These are phyloP conservation scores for Blumeria graminis DNA, from an alignment of 2,329 filamentous ascomycete species.

Conservation along the genomic window DNA sequence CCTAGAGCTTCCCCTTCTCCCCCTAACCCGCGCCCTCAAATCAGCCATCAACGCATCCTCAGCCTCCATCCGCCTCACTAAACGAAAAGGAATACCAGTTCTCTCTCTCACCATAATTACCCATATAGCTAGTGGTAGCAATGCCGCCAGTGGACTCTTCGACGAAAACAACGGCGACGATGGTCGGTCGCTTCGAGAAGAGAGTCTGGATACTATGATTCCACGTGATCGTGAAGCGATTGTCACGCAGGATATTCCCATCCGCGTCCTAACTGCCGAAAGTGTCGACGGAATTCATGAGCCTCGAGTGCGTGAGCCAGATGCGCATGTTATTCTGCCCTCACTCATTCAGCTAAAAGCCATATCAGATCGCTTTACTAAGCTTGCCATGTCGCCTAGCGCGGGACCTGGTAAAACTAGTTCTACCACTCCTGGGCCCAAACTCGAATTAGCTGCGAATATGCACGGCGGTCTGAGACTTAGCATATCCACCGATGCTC, in stretches of 20 bases:
- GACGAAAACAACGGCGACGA: slow-evolving; percentile 19
- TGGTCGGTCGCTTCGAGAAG: slow-evolving; percentile 20
- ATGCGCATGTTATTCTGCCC: slow-evolving; percentile 81
- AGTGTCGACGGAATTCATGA: slow-evolving; percentile 87
- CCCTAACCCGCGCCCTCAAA: slow-evolving; percentile 73
- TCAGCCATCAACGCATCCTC: slow-evolving; percentile 64
- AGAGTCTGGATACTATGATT: slow-evolving; percentile 28
- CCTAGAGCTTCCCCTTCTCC: slow-evolving; percentile 74
- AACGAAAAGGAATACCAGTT: slow-evolving; percentile 69
- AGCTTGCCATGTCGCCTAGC: slow-evolving; percentile 35
- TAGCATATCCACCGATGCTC: slow-evolving; percentile 57
- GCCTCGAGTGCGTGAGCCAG: slow-evolving; percentile 69
- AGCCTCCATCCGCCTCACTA: slow-evolving; percentile 71
- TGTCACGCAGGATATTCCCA: slow-evolving; percentile 89
- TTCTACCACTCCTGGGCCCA: slow-evolving; percentile 22
- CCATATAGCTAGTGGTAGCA: slow-evolving; percentile 31
- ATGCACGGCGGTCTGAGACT: slow-evolving; percentile 77
- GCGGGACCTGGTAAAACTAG: slow-evolving; percentile 7
- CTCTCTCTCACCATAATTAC: slow-evolving; percentile 78
- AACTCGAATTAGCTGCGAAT: slow-evolving; percentile 72
- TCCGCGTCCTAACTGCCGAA: slow-evolving; percentile 62
- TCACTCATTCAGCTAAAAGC: slow-evolving; percentile 72
- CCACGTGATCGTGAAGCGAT: slow-evolving; percentile 62
- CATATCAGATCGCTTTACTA: slow-evolving; percentile 88
- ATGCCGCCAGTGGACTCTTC: slow-evolving; percentile 16